Conservation (phyloP, 1,139 yeast genomes). For the Eremothecium cymbalariae region DNA sequence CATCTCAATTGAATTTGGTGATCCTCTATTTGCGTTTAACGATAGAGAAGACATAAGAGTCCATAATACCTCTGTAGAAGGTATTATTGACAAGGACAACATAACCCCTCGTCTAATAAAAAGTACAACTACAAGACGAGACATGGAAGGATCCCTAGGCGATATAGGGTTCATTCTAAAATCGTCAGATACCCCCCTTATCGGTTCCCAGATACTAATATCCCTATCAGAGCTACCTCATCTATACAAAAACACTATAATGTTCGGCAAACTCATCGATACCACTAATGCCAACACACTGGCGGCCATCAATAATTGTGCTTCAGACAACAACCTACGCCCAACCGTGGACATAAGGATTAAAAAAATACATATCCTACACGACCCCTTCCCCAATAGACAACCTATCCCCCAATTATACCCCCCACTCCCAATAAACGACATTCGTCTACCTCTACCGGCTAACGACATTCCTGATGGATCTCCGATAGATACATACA, state of each 20-base stretch:
- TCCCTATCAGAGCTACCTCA: constrained; percentile 25
- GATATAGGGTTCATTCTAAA: constrained; percentile 7
- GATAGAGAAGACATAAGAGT: constrained; percentile 15
- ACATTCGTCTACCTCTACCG: constrained; percentile 17
- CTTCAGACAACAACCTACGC: constrained; percentile 36
- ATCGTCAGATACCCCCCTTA: constrained; percentile 8
- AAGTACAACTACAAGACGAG: constrained; percentile 22
- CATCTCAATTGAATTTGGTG: constrained; percentile 40
- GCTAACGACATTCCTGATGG: too few relatives aligned
- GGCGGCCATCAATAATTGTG: constrained; percentile 37
- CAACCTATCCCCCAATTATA: constrained; percentile 22
- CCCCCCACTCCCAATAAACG: constrained; percentile 14
- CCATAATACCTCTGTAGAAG: constrained; percentile 16
- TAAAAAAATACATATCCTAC: constrained; percentile 41
- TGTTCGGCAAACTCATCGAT: constrained; percentile 42
- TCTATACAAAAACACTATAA: constrained; percentile 19
- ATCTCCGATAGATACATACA: constrained; percentile 12
- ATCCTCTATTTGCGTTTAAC: constrained; percentile 34
- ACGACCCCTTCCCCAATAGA: constrained; percentile 48
- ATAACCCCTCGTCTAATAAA: constrained; percentile 11
- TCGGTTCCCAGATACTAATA: constrained; percentile 28
- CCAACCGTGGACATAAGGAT: constrained; percentile 47
- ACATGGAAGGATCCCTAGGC: constrained; percentile 9
- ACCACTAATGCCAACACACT: constrained; percentile 48
- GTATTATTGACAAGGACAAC: constrained; percentile 7